Percentiles rank a stretch among this genome's conserved stretches.
These are phyloP conservation scores for Quercus gilva DNA, from an alignment of 306 rosid genomes.

Conservation along the genomic window DNA sequence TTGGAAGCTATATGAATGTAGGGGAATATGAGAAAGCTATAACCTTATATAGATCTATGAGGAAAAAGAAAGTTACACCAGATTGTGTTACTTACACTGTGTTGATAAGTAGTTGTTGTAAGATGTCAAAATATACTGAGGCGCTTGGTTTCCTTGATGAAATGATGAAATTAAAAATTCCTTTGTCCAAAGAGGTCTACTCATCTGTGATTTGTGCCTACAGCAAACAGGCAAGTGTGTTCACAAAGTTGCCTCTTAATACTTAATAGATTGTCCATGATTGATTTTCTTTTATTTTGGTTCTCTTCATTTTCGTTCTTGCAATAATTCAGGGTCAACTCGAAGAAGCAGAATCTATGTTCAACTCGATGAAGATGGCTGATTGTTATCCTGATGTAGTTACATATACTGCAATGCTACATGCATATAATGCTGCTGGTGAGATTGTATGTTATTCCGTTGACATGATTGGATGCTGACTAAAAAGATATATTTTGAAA, in stretches of 20 bases:
- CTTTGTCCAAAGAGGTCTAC: slow-evolving; percentile 73
- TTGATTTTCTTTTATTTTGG: neutral
- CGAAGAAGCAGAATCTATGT: slow-evolving; percentile 70
- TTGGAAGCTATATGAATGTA: slow-evolving; percentile 82
- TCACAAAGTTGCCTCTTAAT: slow-evolving; percentile 13
- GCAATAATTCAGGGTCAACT: slow-evolving; percentile 59
- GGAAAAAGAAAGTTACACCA: slow-evolving; percentile 57
- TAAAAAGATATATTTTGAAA: slow-evolving; percentile 7
- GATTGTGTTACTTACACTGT: slow-evolving; percentile 78
- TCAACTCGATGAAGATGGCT: slow-evolving; percentile 59
- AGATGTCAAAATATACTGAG: slow-evolving; percentile 74
- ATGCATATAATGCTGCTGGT: slow-evolving; percentile 74
- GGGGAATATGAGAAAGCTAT: slow-evolving; percentile 79
- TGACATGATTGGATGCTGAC: slow-evolving; percentile 19
- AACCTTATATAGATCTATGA: slow-evolving; percentile 65
- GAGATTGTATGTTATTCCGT: slow-evolving; percentile 18
- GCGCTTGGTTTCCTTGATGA: slow-evolving; percentile 64
- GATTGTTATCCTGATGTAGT: slow-evolving; percentile 73
- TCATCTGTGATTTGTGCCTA: slow-evolving; percentile 74
- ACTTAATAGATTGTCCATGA: slow-evolving; percentile 7
- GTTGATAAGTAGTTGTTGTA: slow-evolving; percentile 91
- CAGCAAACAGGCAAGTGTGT: slow-evolving; percentile 71
- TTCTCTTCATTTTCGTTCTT: slow-evolving; percentile 7
- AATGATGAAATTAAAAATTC: slow-evolving; percentile 60
- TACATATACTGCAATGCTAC: slow-evolving; percentile 80